Conservation (phyloP, 164 flowering plant species). For the Chimonanthus salicifolius region DNA sequence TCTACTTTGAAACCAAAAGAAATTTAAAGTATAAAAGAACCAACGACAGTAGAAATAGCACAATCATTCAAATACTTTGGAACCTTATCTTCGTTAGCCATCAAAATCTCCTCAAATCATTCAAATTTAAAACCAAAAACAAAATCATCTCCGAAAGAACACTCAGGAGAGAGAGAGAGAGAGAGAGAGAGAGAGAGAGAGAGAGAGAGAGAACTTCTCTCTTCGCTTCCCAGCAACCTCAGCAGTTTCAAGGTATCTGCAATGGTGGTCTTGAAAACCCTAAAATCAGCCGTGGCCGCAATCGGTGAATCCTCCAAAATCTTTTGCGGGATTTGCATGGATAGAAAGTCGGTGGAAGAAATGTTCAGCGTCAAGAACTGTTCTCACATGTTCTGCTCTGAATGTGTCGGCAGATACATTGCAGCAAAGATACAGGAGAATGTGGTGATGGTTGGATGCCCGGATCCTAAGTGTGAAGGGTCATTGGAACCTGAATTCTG, state of each 20-base stretch:
- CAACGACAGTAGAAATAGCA: too few species aligned
- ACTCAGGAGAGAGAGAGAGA: not conserved
- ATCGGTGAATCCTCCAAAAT: not conserved
- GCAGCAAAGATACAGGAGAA: constrained; percentile 14
- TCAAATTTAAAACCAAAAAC: too few species aligned
- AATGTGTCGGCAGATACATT: constrained; percentile 17
- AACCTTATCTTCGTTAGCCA: too few species aligned
- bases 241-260: not conserved
- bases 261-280: not conserved
- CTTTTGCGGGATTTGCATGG: constrained; percentile 26
- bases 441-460: constrained; percentile 14
- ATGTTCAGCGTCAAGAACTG: constrained; percentile 14
- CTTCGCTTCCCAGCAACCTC: constrained; percentile 1
- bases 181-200: not conserved
- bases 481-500: constrained; percentile 19
- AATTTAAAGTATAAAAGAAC: too few species aligned
- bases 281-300: not conserved
- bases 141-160: too few species aligned
- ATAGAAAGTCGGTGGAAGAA: constrained; percentile 10
- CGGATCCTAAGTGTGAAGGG: constrained; percentile 9
- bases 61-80: too few species aligned
- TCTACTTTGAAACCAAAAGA: too few species aligned
- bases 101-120: too few species aligned
- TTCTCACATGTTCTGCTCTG: constrained; percentile 15
- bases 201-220: not conserved